phyloP scores from a whole-genome alignment of 176 grass and related monocot genomes.

The Zoysia pacifica region DNA sequence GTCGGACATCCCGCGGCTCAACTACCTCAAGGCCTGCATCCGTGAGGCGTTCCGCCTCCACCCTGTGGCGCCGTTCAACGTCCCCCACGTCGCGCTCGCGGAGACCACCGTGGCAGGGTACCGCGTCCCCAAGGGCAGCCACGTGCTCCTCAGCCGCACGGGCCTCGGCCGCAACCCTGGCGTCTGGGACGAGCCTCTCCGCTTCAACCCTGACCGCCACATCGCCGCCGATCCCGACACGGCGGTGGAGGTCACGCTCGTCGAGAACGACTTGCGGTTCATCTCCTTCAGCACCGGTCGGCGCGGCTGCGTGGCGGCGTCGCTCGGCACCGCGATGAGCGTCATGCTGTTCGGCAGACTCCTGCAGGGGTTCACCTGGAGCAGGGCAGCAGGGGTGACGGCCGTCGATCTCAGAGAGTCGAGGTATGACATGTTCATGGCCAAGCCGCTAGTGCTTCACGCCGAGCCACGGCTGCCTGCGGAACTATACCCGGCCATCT shows the following conservation, averaged over 20 bases:
- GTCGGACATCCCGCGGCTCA: conserved; percentile 21
- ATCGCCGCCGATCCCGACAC: not conserved
- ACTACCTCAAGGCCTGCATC: conserved; percentile 32
- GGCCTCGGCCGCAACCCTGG: not conserved
- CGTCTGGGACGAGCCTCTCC: not conserved
- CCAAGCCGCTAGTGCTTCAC: not conserved
- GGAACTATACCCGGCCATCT: not conserved
- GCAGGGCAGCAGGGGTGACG: not conserved
- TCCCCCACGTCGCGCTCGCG: not conserved
- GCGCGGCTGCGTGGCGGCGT: not conserved
- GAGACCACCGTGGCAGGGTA: conserved; percentile 11
- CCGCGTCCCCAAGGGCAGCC: conserved; percentile 18
- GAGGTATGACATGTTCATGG: not conserved
- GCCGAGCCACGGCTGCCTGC: conserved; percentile 8
- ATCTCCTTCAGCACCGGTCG: conserved; percentile 26
- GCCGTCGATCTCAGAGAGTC: conserved; percentile 14
- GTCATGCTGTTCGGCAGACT: conserved; percentile 21
- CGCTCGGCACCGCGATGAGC: not conserved
- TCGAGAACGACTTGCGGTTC: not conserved
- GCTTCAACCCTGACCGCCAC: conserved; percentile 5
- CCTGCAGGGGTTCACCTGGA: conserved; percentile 24
- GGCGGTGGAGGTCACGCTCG: not conserved
- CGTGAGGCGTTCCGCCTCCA: conserved; percentile 24
- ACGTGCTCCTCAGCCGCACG: conserved; percentile 16
- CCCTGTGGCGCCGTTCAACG: conserved; percentile 19